Evolutionary conservation across 495 filamentous ascomycete genomes (phyloP).

Genomic region (Neurospora sp.): DNA sequence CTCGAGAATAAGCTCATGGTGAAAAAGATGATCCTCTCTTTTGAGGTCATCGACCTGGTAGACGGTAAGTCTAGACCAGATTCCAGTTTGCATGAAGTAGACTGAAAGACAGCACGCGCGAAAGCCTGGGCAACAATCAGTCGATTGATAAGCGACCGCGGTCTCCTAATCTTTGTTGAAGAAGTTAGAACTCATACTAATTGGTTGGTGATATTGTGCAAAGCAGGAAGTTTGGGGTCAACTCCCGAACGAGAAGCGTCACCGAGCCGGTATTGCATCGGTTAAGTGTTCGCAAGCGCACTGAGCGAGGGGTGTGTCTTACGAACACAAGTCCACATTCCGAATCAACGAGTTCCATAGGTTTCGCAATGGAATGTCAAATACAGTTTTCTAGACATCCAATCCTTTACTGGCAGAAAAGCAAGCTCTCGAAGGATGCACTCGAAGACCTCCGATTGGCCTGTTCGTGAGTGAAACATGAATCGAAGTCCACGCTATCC

Average conservation of each 20-base stretch:
- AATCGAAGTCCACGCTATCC: not conserved
- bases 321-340: not conserved
- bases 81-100: too few relatives aligned
- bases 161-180: not conserved
- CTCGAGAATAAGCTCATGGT: too few relatives aligned
- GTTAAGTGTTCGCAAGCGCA: too few relatives aligned
- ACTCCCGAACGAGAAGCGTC: not conserved
- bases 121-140: too few relatives aligned
- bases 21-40: too few relatives aligned
- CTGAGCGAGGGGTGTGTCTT: not conserved
- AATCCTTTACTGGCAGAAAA: not conserved
- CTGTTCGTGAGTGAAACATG: not conserved
- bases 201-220: not conserved
- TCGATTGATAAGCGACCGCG: too few relatives aligned
- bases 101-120: too few relatives aligned
- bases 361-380: not conserved
- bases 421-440: not conserved
- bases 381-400: not conserved
- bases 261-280: not conserved
- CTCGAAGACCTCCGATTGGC: not conserved
- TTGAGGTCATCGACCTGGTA: too few relatives aligned
- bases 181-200: not conserved
- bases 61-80: too few relatives aligned
- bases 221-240: not conserved
- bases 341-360: not conserved